Percentiles rank a stretch among this genome's conserved stretches.
These are phyloP conservation scores for Teunomyces tritomae DNA, from an alignment of 805 yeast species.

Conservation along the genomic window DNA sequence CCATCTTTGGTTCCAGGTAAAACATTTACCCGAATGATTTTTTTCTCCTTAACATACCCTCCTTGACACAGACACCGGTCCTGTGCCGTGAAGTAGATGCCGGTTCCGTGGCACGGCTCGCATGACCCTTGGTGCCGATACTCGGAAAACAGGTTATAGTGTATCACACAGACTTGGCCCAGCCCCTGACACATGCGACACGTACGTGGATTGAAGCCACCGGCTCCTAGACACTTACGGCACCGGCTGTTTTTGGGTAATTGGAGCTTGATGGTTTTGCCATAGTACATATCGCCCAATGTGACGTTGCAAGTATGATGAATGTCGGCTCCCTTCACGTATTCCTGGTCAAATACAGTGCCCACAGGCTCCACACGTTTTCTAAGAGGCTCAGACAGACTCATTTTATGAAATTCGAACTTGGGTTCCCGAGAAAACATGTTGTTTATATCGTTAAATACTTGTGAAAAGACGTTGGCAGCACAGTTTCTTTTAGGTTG, in stretches of 20 bases:
- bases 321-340: conserved; percentile 51
- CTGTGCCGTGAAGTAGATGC: conserved; percentile 19
- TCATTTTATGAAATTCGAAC: conserved; percentile 6
- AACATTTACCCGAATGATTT: conserved; percentile 50
- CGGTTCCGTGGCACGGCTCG: conserved; percentile 34
- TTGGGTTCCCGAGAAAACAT: conserved; percentile 18
- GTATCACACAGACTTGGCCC: conserved; percentile 45
- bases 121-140: conserved; percentile 33
- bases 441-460: conserved; percentile 33
- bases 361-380: conserved; percentile 22
- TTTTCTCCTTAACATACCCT: conserved; percentile 47
- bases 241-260: conserved; percentile 53
- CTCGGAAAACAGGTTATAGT: conserved; percentile 43
- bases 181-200: conserved; percentile 44
- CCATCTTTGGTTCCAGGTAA: conserved; percentile 56
- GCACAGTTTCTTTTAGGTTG: conserved; percentile 11
- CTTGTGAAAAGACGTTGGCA: conserved; percentile 33
- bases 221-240: conserved; percentile 49
- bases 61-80: conserved; percentile 28
- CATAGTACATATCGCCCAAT: conserved; percentile 55
- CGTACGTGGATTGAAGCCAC: conserved; percentile 40
- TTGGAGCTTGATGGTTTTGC: conserved; percentile 55
- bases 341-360: conserved; percentile 5
- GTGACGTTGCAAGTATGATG: conserved; percentile 52
- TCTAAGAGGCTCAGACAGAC: conserved; percentile 9